These are phyloP conservation scores for Phytophthora aleatoria DNA, from an alignment of 352 stramenopile genomes.

Conservation along the genomic window DNA sequence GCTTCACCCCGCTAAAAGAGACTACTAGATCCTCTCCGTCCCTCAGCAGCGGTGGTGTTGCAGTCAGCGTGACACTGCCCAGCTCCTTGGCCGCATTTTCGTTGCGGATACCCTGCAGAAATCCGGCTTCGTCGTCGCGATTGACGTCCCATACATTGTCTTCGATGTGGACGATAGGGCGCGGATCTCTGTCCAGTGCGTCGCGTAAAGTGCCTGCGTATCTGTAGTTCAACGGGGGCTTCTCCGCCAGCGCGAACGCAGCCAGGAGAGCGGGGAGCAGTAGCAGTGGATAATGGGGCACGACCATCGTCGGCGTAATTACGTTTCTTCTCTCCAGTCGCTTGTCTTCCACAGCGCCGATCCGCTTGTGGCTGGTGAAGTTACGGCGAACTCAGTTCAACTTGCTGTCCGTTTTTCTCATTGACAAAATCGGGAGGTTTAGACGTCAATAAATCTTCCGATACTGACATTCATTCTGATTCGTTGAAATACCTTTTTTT, in stretches of 20 bases:
- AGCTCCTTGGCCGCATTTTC: conserved; percentile 4
- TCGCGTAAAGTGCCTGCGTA: conserved; percentile 30
- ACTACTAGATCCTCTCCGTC: conserved; percentile 80
- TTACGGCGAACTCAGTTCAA: conserved; percentile 26
- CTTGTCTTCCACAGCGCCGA: conserved; percentile 7
- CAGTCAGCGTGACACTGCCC: conserved; percentile 33
- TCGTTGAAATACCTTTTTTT: conserved; percentile 18
- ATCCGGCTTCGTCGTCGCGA: conserved; percentile 15
- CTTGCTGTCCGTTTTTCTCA: conserved; percentile 19
- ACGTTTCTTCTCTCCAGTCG: conserved; percentile 6
- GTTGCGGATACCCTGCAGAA: conserved; percentile 8
- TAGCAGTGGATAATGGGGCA: conserved; percentile 11
- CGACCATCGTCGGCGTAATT: conserved; percentile 20
- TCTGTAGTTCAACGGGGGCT: conserved; percentile 23
- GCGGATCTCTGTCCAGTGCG: conserved; percentile 7
- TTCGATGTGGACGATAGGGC: conserved; percentile 18
- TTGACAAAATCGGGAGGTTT: conserved; percentile 11
- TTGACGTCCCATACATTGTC: conserved; percentile 30
- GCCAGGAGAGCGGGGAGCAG: conserved; percentile 16
- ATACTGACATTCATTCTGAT: conserved; percentile 6
- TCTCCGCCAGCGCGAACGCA: conserved; percentile 16
- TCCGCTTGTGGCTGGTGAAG: conserved; percentile 9
- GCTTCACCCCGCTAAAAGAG: conserved; percentile 54
- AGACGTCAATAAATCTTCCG: conserved; percentile 1
- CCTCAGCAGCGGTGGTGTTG: conserved; percentile 48